A percentile compares a stretch with the other conserved stretches of the same genome.
These are phyloP conservation scores for Aspergillus haitiensis DNA, from an alignment of 495 filamentous ascomycete species.

Conservation along the genomic window DNA sequence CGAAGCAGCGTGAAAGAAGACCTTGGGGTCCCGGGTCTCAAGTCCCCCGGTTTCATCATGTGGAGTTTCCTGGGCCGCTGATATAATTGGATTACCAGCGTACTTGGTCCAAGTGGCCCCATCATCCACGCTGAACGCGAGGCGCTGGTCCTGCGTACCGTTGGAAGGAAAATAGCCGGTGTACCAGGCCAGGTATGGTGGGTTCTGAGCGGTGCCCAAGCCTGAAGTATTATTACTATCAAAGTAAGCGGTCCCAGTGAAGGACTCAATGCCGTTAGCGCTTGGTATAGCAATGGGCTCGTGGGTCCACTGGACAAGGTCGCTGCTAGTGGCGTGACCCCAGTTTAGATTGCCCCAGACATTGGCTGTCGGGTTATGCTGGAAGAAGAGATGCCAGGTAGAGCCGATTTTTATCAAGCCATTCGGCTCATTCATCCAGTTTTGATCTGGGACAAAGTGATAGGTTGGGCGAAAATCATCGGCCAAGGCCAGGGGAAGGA, in stretches of 20 bases:
- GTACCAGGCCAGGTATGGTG: conserved; percentile 13
- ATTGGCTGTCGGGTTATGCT: conserved; percentile 20
- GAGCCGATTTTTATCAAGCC: conserved; percentile 15
- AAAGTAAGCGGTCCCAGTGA: conserved; percentile 12
- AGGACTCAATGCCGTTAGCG: conserved; percentile 8
- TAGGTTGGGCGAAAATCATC: conserved; percentile 13
- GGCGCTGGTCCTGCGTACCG: conserved; percentile 14
- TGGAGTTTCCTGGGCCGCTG: conserved; percentile 3
- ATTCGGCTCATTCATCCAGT: conserved; percentile 20
- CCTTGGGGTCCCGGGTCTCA: conserved; percentile 17
- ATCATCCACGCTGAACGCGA: conserved; percentile 11
- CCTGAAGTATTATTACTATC: conserved; percentile 11
- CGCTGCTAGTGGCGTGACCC: conserved; percentile 18
- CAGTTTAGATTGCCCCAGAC: conserved; percentile 20
- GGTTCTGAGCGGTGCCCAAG: conserved; percentile 1
- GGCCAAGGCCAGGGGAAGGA: neutral
- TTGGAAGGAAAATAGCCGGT: conserved; percentile 12
- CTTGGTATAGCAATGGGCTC: conserved; percentile 11
- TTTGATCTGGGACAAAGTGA: conserved; percentile 15
- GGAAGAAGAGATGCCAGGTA: conserved; percentile 16
- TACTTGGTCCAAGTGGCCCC: conserved; percentile 10
- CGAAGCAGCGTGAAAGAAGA: conserved; percentile 12
- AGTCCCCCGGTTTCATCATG: conserved; percentile 11
- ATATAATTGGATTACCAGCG: conserved; percentile 9
- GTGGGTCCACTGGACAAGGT: conserved; percentile 9